Conservation (phyloP, 176 grass and related monocot genomes). For the Rhipidocladum racemiflorum region DNA sequence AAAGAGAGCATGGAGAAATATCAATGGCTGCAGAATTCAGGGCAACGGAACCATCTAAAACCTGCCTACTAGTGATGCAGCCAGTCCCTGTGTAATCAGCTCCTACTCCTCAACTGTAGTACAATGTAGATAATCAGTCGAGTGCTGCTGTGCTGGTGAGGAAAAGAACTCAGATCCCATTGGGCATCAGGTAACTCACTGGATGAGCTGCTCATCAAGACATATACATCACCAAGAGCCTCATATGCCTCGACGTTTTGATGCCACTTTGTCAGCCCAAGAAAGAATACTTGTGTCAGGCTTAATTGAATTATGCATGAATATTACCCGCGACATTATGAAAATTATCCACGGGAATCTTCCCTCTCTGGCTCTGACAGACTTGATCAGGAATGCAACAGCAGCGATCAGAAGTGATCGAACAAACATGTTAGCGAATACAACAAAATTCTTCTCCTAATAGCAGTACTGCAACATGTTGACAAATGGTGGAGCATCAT, state of each 20-base stretch:
- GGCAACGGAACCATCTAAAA: constrained; percentile 31
- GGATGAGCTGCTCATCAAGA: constrained; percentile 15
- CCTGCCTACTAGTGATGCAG: constrained; percentile 25
- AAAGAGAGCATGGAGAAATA: constrained; percentile 30
- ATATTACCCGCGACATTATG: not conserved
- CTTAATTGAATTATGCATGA: constrained; percentile 15
- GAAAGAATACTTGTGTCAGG: not conserved
- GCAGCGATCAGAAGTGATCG: not conserved
- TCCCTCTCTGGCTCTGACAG: not conserved
- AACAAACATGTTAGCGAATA: constrained; percentile 12
- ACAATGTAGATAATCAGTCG: not conserved
- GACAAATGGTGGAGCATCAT: constrained; percentile 66
- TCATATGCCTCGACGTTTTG: constrained; percentile 7
- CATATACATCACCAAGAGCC: not conserved
- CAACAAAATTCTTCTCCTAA: constrained; percentile 20
- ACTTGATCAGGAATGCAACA: constrained; percentile 26
- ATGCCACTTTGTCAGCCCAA: not conserved
- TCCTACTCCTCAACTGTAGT: constrained; percentile 33
- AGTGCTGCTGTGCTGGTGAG: not conserved
- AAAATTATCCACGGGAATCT: constrained; percentile 36
- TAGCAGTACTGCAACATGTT: constrained; percentile 62
- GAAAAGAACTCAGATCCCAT: not conserved
- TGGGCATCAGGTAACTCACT: not conserved
- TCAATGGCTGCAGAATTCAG: constrained; percentile 12
- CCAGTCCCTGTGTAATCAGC: constrained; percentile 20